Evolutionary conservation across 345 rosid species (phyloP).

Genomic region (Sonneratia alba): DNA sequence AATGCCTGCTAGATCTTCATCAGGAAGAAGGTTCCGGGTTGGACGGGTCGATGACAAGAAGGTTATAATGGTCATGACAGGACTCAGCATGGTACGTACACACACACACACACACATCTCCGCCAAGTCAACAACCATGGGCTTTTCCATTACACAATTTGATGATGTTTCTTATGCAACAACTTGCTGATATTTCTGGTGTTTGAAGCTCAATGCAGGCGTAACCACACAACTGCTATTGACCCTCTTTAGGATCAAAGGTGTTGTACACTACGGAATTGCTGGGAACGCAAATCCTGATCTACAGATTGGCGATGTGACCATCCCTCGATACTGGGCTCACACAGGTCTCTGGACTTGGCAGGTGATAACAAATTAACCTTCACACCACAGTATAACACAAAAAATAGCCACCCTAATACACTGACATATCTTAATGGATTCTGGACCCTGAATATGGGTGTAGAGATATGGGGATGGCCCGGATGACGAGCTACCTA

Average conservation of each 20-base stretch:
- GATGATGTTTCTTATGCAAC: background rate
- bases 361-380: slow-evolving; percentile 30
- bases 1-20: background rate
- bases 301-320: slow-evolving; percentile 56
- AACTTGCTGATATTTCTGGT: background rate
- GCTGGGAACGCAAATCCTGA: slow-evolving; percentile 62
- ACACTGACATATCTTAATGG: too few species aligned
- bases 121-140: too few species aligned
- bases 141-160: background rate
- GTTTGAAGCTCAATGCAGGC: slow-evolving; percentile 54
- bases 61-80: slow-evolving; percentile 55
- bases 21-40: slow-evolving; percentile 59
- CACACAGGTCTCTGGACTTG: slow-evolving; percentile 75
- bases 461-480: slow-evolving; percentile 54
- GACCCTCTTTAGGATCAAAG: slow-evolving; percentile 43
- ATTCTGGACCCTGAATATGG: background rate
- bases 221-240: slow-evolving; percentile 45
- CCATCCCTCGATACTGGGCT: slow-evolving; percentile 60
- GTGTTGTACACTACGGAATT: slow-evolving; percentile 67
- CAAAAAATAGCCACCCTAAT: too few species aligned
- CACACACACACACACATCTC: too few species aligned
- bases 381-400: too few species aligned
- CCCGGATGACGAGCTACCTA: slow-evolving; percentile 37
- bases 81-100: slow-evolving; percentile 50
- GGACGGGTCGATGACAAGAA: slow-evolving; percentile 30